Base-by-base conservation (phyloP, 2,329 filamentous ascomycete genomes). In the Davidsoniella virescens region DNA sequence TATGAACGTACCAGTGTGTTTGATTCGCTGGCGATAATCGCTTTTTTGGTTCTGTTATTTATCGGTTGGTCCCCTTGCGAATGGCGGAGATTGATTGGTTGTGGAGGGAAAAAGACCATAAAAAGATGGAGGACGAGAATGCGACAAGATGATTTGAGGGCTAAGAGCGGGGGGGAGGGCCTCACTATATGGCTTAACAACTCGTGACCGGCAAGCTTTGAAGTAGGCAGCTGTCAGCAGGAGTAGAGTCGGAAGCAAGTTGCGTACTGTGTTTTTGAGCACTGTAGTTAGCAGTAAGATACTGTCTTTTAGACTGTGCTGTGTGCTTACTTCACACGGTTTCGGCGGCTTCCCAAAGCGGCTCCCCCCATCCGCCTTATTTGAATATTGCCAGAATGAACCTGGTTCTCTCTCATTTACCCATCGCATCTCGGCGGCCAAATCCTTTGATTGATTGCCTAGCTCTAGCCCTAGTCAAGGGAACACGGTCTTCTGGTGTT, bases 111-210 rank as follows among this genome's bases (percentile, higher is more conserved):
- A 65, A 61, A 61, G 63, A 61, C 64, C 65, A 33, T 37, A 5
- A 63, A 58, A 61, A 59, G 59, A 61, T 60, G 59, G 62, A 62
- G 59, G 59, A 66, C 67, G 58, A 57, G 62, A 65, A 67, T 68
- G 62, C 63, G 62, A 66, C 63, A 63, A 68, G 64, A 62, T 72
- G 70, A 72, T 71, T 72, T 71, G 70, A 71, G 66, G 66, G 67
- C 47, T 49, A 37, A 37, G 47, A 41, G 51, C 47, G 47, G 51
- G 51, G 50, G 51, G 51, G 40, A 40, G 44, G 47, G 44, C 47
- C 48, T 47, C 38, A 45, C 42, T 53, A 53, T 53, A 39, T 49
- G 46, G 39, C 41, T 49, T 49, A 39, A 40, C 29, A 23, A 33
- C 29, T 33, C 29, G 29, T 33, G 29, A 33, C 29, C 29, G 29